Percentiles rank a stretch among this genome's conserved stretches.
phyloP scores from a whole-genome alignment of 2,329 filamentous ascomycete genomes.

The Ceratocystis diversiconidia region DNA sequence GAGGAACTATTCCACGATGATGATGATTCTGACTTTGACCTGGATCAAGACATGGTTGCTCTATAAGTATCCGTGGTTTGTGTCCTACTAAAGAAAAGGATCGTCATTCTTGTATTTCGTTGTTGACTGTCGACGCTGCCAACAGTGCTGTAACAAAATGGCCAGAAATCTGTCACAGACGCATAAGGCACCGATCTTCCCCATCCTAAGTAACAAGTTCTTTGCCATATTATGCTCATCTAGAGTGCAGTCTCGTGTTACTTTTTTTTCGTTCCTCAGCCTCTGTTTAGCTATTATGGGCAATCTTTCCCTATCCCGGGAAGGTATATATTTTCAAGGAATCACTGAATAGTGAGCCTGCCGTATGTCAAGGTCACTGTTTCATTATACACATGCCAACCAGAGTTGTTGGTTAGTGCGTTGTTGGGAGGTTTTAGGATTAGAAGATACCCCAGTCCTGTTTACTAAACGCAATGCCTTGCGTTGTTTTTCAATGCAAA shows the following conservation, averaged over 20 bases:
- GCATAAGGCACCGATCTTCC: background rate
- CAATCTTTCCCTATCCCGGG: background rate
- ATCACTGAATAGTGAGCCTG: background rate
- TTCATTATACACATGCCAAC: background rate
- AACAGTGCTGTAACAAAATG: background rate
- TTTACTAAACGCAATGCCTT: background rate
- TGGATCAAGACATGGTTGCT: constrained; percentile 17
- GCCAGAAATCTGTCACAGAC: background rate
- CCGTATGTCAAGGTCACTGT: background rate
- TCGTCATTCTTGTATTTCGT: background rate
- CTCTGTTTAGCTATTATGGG: background rate
- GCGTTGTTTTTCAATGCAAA: background rate
- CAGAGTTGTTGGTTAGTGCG: background rate
- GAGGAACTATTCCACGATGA: constrained; percentile 49
- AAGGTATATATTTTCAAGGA: background rate
- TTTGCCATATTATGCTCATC: background rate
- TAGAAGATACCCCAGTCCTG: background rate
- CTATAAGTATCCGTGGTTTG: constrained; percentile 14
- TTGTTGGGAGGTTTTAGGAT: background rate
- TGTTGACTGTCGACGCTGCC: background rate
- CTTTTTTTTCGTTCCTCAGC: background rate
- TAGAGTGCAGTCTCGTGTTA: background rate
- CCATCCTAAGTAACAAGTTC: background rate
- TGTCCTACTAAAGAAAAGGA: background rate
- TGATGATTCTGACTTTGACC: constrained; percentile 25